phyloP scores from a whole-genome alignment of 73 alveolate species.

The Effrenium voratum region DNA sequence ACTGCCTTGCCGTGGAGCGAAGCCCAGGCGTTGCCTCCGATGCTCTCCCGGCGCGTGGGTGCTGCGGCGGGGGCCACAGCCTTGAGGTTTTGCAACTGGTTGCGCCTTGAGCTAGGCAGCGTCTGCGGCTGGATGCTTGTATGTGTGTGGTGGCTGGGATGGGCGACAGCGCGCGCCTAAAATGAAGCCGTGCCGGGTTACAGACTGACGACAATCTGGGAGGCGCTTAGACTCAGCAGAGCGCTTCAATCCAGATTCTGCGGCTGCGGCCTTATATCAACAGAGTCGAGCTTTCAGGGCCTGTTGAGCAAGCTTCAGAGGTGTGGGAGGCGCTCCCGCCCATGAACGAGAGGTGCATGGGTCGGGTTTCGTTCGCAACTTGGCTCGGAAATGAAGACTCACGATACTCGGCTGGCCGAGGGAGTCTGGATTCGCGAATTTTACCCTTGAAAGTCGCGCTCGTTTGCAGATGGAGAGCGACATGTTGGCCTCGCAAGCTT shows the following conservation, averaged over 20 bases:
- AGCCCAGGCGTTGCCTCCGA: constrained; percentile 57
- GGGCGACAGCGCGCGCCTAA: constrained; percentile 69
- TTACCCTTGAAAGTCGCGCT: no score
- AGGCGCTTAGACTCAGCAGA: constrained; percentile 85
- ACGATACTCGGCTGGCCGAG: not conserved
- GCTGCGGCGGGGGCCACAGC: constrained; percentile 36
- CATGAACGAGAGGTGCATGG: constrained; percentile 44
- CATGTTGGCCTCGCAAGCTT: no score
- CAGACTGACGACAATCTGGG: no score
- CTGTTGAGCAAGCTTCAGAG: not conserved
- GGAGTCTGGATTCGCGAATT: not conserved
- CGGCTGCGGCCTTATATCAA: not conserved
- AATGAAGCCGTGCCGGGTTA: not conserved
- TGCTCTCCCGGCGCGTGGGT: constrained; percentile 76
- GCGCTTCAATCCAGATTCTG: constrained; percentile 73
- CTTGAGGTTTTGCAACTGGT: not conserved
- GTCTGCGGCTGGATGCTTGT: constrained; percentile 80
- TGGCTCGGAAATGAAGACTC: not conserved
- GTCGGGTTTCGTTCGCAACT: no score
- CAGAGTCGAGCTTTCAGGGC: not conserved
- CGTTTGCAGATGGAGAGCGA: no score
- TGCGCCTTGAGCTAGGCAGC: constrained; percentile 6
- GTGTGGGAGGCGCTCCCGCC: constrained; percentile 89
- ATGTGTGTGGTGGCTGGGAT: constrained; percentile 89
- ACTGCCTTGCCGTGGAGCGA: not conserved